phyloP scores from a whole-genome alignment of 805 yeast genomes.

The Spathaspora girioi region DNA sequence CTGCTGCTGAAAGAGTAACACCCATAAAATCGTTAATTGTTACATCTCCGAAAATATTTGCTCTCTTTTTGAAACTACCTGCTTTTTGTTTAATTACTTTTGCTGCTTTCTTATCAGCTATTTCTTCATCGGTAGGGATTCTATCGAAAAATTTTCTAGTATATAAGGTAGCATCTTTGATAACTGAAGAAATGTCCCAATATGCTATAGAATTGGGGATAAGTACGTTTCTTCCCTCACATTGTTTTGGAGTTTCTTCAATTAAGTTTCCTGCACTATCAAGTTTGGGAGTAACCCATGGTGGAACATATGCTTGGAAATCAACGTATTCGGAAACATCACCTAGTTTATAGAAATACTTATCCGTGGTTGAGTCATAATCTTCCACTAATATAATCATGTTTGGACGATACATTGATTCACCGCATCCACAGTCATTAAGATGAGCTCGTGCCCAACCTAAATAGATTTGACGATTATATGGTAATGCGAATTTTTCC shows the following conservation, averaged over 20 bases:
- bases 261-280: slow-evolving; percentile 17
- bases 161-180: slow-evolving; percentile 10
- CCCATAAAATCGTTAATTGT: slow-evolving; percentile 24
- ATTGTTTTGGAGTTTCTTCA: slow-evolving; percentile 28
- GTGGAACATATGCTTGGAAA: slow-evolving; percentile 24
- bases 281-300: slow-evolving; percentile 19
- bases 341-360: slow-evolving; percentile 16
- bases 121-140: slow-evolving; percentile 9
- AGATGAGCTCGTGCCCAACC: slow-evolving; percentile 41
- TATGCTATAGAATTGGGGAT: slow-evolving; percentile 34
- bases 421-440: slow-evolving; percentile 36
- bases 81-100: slow-evolving; percentile 6
- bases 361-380: slow-evolving; percentile 13
- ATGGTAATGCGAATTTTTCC: slow-evolving; percentile 11
- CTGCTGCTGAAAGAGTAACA: slow-evolving; percentile 34
- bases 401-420: slow-evolving; percentile 38
- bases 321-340: slow-evolving; percentile 28
- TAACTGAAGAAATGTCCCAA: slow-evolving; percentile 19
- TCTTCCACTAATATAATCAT: slow-evolving; percentile 31
- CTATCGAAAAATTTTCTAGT: slow-evolving; percentile 9
- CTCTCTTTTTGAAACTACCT: not conserved
- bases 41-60: slow-evolving; percentile 1
- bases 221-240: slow-evolving; percentile 27
- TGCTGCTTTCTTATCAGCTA: slow-evolving; percentile 3
- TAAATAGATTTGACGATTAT: slow-evolving; percentile 30